Evolutionary conservation across 164 flowering plant species (phyloP).

Genomic region (Vitis amurensis): DNA sequence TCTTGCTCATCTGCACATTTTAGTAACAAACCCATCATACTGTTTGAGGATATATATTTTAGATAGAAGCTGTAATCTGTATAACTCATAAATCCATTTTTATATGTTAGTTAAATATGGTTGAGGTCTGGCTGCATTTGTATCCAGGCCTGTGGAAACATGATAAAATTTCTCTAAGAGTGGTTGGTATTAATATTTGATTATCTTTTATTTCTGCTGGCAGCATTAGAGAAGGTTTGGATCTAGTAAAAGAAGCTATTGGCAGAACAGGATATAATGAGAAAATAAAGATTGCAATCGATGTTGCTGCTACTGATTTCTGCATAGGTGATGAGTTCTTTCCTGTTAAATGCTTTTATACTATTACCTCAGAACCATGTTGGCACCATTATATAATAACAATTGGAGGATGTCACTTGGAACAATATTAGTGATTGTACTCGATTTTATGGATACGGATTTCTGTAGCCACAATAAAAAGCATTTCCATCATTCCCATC

Average conservation of each 20-base stretch:
- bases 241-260: conserved; percentile 90
- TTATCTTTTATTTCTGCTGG: conserved; percentile 6
- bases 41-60: too few relatives aligned
- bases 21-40: too few relatives aligned
- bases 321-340: conserved; percentile 71
- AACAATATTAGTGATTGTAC: neutral
- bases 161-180: neutral
- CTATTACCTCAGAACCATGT: conserved; percentile 2
- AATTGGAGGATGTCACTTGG: neutral
- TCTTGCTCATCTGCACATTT: neutral
- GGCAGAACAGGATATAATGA: conserved; percentile 77
- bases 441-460: neutral
- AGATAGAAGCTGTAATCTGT: too few relatives aligned
- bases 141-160: neutral
- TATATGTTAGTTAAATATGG: neutral
- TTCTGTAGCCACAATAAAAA: neutral
- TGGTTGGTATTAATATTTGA: neutral
- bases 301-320: conserved; percentile 86
- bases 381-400: neutral
- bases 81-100: neutral
- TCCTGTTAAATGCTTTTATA: neutral
- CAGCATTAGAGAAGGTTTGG: conserved; percentile 86
- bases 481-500: neutral
- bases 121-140: neutral
- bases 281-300: conserved; percentile 82